Conservation (phyloP, 2,329 filamentous ascomycete species). For the Knoxdaviesia proteae region DNA sequence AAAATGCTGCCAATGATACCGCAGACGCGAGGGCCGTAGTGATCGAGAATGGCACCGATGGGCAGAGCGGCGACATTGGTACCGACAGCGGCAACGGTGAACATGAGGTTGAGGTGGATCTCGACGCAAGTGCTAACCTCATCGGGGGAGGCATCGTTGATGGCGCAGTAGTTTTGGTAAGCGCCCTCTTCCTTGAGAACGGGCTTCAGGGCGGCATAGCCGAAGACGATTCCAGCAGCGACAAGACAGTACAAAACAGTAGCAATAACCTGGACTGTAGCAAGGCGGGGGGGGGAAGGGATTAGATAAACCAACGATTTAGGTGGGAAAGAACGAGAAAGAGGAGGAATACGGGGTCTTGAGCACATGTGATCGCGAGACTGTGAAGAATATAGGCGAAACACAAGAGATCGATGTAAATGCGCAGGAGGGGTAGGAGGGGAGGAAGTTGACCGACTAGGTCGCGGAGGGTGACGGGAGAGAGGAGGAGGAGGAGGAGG, state of each 20-base stretch:
- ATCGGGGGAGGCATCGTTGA: constrained; percentile 7
- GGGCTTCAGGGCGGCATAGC: constrained; percentile 69
- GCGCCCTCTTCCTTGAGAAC: constrained; percentile 54
- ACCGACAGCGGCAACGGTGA: constrained; percentile 69
- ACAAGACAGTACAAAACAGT: constrained; percentile 18
- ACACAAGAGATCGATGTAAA: too few species aligned
- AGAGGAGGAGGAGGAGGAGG: background rate
- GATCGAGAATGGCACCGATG: constrained; percentile 67
- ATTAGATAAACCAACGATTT: background rate
- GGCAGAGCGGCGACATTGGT: constrained; percentile 77
- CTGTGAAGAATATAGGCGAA: too few species aligned
- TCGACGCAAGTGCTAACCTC: constrained; percentile 25
- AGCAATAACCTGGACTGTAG: constrained; percentile 16
- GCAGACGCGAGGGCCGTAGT: constrained; percentile 58
- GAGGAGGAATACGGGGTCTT: too few species aligned
- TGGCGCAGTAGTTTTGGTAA: constrained; percentile 41
- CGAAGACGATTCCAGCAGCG: constrained; percentile 52
- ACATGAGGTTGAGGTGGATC: constrained; percentile 69
- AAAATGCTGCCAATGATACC: constrained; percentile 50
- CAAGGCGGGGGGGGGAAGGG: background rate
- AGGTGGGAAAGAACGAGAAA: background rate
- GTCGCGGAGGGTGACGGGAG: background rate
- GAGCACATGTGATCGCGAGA: too few species aligned
- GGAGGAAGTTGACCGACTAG: too few species aligned
- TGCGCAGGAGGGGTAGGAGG: too few species aligned